Evolutionary conservation across 306 rosid genomes (phyloP), one percentile per base, ranked within the genome.

Genomic region (Acacia crassicarpa): DNA sequence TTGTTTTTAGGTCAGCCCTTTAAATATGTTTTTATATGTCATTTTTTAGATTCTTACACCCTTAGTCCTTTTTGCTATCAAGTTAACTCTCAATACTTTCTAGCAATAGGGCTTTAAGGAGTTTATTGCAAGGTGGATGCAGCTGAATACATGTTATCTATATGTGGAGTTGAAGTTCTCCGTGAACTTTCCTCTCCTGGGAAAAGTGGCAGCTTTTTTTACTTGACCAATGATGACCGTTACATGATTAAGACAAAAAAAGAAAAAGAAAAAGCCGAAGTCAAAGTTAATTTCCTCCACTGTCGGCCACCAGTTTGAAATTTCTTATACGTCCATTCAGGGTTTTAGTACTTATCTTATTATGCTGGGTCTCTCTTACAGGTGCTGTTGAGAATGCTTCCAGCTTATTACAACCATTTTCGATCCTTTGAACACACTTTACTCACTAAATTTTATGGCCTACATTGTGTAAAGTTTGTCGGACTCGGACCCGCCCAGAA

Each of bases 201-300:
- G 40, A 95, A 95, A 88, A 95, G 98, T 84, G 98, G 98, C 4
- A 95, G 98, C 81, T 95, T 93, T 84, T 95, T 95, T 87, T 95
- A 93, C 91, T 86, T 95, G 87, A 95, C 98, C 84, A 85, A 90
- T 66, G 98, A 93, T 19, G 98, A 95, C 43, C 98, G 95, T 72
- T 95, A 90, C 89, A 95, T 93, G 98, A 95, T 95, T 56, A 95
- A 95, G 86, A 95, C 98, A 23, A 91, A n/a, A n/a, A n/a, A n/a
- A n/a, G n/a, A n/a, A n/a, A n/a, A n/a, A n/a, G n/a, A n/a, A 73
- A 95, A 95, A 80, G 81, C 98, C 27, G 98, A 95, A 95, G 94
- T 87, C 9, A 95, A 95, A 90, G 98, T 95, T 85, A 90, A 97
- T 85, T 84, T 41, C 56, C 38, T 84, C 30, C 27, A 6, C 27